Conservation (phyloP, 352 stramenopile species). For the Globisporangium apiculatum region DNA sequence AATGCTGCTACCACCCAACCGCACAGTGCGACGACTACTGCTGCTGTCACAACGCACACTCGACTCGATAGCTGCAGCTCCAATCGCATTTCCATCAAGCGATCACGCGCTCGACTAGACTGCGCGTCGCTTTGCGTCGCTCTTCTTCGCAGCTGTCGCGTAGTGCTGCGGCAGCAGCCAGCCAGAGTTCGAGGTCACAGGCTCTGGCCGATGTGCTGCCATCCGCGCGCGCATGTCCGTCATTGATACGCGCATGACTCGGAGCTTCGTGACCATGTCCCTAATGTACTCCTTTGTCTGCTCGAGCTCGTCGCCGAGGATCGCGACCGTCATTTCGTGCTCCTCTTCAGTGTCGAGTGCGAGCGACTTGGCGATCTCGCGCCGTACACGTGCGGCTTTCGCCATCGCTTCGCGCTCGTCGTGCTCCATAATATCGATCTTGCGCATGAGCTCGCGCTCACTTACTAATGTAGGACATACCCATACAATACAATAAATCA, state of each 20-base stretch:
- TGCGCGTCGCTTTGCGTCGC: slow-evolving; percentile 3
- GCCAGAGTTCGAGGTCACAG: slow-evolving; percentile 4
- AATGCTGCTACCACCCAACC: too few species aligned
- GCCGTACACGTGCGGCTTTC: slow-evolving; percentile 29
- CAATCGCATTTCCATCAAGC: too few species aligned
- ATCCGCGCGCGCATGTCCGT: slow-evolving; percentile 33
- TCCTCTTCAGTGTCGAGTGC: slow-evolving; percentile 28
- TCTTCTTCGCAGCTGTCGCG: slow-evolving; percentile 17
- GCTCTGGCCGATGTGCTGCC: slow-evolving; percentile 15
- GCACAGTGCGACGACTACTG: too few species aligned
- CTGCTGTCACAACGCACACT: too few species aligned
- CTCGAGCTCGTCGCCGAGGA: slow-evolving; percentile 54
- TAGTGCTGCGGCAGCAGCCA: slow-evolving; percentile 38
- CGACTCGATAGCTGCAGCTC: too few species aligned
- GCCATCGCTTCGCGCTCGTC: slow-evolving; percentile 45
- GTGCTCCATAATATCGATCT: slow-evolving; percentile 39
- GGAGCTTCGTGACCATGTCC: slow-evolving; percentile 34
- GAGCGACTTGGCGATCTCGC: slow-evolving; percentile 35
- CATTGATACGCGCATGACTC: slow-evolving; percentile 16
- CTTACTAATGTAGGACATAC: slow-evolving; percentile 15
- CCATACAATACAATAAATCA: too few species aligned
- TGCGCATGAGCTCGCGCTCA: slow-evolving; percentile 38
- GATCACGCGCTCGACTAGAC: too few species aligned
- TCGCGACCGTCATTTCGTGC: slow-evolving; percentile 32
- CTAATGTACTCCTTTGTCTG: slow-evolving; percentile 49